phyloP scores from a whole-genome alignment of 257 asterid species.

The Solanum phureja region DNA sequence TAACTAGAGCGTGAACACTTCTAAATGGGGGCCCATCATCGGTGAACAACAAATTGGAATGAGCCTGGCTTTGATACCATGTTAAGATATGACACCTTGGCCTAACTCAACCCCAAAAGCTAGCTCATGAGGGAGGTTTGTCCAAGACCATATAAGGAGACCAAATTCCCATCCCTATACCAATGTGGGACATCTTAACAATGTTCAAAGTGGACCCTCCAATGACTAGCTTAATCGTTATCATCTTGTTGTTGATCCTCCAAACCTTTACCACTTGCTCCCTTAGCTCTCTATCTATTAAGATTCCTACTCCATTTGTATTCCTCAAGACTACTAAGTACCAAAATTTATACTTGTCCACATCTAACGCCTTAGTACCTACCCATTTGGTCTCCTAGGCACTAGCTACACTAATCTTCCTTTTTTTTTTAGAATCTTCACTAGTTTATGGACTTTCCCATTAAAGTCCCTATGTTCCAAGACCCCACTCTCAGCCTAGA shows the following conservation, averaged over 20 bases:
- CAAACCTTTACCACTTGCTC: neutral
- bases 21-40: too few species aligned
- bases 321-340: neutral
- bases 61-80: too few species aligned
- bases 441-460: neutral
- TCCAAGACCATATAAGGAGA: too few species aligned
- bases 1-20: too few species aligned
- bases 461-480: neutral
- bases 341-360: neutral
- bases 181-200: too few species aligned
- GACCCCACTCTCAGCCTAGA: neutral
- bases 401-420: neutral
- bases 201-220: neutral
- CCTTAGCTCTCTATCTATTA: neutral
- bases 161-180: too few species aligned
- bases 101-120: too few species aligned
- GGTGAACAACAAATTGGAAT: too few species aligned
- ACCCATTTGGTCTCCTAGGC: neutral
- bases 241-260: neutral
- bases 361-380: neutral
- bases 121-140: too few species aligned
- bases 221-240: neutral
- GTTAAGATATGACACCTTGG: too few species aligned
- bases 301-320: neutral
- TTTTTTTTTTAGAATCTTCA: neutral